Percentiles rank a stretch among this genome's conserved stretches.
These are phyloP conservation scores for Conidiobolus incongruus DNA, from an alignment of 371 early-diverging fungal species.

Conservation along the genomic window DNA sequence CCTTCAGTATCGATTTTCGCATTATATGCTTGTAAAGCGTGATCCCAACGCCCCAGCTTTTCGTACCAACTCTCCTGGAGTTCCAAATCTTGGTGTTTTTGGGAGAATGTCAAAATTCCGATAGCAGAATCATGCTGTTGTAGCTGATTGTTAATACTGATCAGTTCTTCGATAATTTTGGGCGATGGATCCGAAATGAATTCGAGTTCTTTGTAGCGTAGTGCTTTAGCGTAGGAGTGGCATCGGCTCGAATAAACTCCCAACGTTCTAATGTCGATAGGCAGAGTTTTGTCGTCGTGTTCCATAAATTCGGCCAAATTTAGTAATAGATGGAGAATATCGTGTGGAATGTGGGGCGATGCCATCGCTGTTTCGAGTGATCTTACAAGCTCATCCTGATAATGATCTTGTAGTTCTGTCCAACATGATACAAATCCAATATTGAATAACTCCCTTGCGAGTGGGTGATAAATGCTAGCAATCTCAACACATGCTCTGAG, in stretches of 20 bases:
- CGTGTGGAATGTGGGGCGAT: constrained; percentile 71
- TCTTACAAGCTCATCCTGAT: constrained; percentile 77
- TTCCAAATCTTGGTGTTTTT: constrained; percentile 63
- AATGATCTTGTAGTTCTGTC: constrained; percentile 74
- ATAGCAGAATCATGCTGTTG: constrained; percentile 93
- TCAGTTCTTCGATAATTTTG: constrained; percentile 76
- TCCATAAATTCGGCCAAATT: constrained; percentile 97
- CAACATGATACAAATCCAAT: constrained; percentile 95
- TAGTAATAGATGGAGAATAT: constrained; percentile 74
- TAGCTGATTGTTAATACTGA: constrained; percentile 83
- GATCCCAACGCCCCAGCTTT: constrained; percentile 86
- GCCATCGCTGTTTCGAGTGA: constrained; percentile 69
- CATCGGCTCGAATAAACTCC: constrained; percentile 81
- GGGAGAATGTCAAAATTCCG: constrained; percentile 81
- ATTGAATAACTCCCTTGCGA: constrained; percentile 90
- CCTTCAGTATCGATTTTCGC: constrained; percentile 58
- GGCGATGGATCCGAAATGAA: constrained; percentile 69
- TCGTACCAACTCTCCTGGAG: constrained; percentile 88
- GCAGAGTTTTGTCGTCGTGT: constrained; percentile 85
- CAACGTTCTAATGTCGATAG: constrained; percentile 77
- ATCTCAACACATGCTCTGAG: constrained; percentile 74
- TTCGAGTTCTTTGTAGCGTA: constrained; percentile 94
- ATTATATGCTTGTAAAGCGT: constrained; percentile 77
- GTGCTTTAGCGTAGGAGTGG: constrained; percentile 86
- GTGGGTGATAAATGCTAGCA: constrained; percentile 57